A percentile compares a stretch with the other conserved stretches of the same genome.
Conservation (phyloP, 2,329 filamentous ascomycete genomes). For the Sporothrix pseudoabietina region DNA sequence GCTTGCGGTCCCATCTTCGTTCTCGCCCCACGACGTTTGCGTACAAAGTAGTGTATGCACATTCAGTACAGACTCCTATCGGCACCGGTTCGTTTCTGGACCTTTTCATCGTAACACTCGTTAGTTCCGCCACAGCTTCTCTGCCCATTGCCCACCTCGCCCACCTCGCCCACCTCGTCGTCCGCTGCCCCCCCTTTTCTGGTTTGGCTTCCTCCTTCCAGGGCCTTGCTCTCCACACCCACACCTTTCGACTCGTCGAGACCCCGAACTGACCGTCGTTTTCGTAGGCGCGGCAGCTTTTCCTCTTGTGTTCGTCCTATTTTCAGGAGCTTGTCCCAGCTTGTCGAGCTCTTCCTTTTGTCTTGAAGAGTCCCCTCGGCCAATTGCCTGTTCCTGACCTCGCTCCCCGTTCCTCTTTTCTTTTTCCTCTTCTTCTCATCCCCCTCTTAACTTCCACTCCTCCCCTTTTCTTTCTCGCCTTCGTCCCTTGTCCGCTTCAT, state of each 20-base stretch:
- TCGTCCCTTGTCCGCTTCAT: not conserved
- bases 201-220: not conserved
- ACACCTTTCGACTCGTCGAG: conserved; percentile 15
- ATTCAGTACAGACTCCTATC: not conserved
- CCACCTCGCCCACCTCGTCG: conserved; percentile 3
- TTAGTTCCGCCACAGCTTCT: conserved; percentile 17
- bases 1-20: not conserved
- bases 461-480: not conserved
- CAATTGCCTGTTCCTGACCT: conserved; percentile 18
- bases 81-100: not conserved
- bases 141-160: not conserved
- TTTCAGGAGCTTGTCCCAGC: conserved; percentile 15
- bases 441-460: not conserved
- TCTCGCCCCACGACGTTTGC: not conserved
- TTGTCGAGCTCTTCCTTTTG: conserved; percentile 18
- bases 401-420: not conserved
- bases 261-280: not conserved
- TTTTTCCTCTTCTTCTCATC: not conserved
- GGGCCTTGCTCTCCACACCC: conserved; percentile 1
- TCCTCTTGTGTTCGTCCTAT: conserved; percentile 19
- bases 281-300: not conserved
- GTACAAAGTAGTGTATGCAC: not conserved
- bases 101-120: not conserved
- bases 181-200: not conserved
- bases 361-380: not conserved